These are phyloP conservation scores for Cercospora zeina DNA, from an alignment of 2,329 filamentous ascomycete genomes.

Conservation along the genomic window DNA sequence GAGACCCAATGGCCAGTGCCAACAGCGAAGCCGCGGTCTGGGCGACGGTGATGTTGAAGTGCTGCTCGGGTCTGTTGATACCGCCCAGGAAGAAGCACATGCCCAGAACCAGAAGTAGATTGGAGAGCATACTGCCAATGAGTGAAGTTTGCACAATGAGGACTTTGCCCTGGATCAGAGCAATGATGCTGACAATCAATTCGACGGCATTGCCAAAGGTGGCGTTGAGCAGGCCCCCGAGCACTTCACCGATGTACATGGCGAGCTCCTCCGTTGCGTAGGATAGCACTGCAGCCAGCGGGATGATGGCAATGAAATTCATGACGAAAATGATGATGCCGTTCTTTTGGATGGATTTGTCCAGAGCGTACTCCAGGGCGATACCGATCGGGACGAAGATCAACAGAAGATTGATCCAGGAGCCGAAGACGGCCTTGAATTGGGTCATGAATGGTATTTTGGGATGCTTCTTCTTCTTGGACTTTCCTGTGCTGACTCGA, in stretches of 20 bases:
- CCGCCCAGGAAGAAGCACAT: constrained; percentile 93
- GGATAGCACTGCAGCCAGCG: constrained; percentile 80
- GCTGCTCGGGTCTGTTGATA: constrained; percentile 74
- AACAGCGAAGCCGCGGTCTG: constrained; percentile 83
- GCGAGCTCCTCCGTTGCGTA: constrained; percentile 91
- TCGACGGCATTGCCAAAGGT: constrained; percentile 69
- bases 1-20: constrained; percentile 72
- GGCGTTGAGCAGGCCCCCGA: constrained; percentile 86
- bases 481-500: constrained; percentile 27
- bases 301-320: constrained; percentile 93
- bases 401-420: constrained; percentile 83
- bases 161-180: constrained; percentile 70
- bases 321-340: constrained; percentile 69
- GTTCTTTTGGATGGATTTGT: constrained; percentile 46
- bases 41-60: constrained; percentile 88
- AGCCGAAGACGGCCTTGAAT: constrained; percentile 72
- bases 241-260: constrained; percentile 71
- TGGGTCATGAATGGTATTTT: constrained; percentile 49
- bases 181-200: constrained; percentile 71
- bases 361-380: constrained; percentile 63
- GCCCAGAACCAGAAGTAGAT: constrained; percentile 82
- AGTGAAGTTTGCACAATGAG: constrained; percentile 89
- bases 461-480: constrained; percentile 29
- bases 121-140: constrained; percentile 88
- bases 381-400: constrained; percentile 76